Evolutionary conservation across 495 filamentous ascomycete genomes (phyloP), one percentile per base, ranked within the genome.

Genomic region (Penicillium lividum): DNA sequence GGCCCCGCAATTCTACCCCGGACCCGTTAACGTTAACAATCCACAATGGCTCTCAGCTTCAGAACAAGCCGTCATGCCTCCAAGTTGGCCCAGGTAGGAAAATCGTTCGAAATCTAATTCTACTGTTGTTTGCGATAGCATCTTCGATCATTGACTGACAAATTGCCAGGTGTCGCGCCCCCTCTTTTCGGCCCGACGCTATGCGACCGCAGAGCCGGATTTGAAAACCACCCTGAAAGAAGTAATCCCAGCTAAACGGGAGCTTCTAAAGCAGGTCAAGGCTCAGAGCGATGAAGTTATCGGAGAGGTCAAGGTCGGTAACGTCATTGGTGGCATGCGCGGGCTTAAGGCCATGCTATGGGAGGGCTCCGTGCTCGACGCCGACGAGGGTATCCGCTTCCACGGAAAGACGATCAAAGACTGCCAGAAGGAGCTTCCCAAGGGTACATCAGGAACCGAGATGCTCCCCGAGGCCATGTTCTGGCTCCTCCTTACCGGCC

Each of bases 391-490:
- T 34, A 98, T 98, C 69, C 90, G 94, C 50, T 98, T 98, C 83
- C 94, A 97, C 72, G 95, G 95, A 66, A 87, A 88, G 65, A 97
- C 92, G 49, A 98, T 98, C 81, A 95, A 94, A 78, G 94, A 98
- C 69, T 98, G 94, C 82, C 93, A 97, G 68, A 83, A 85, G 56
- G 86, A 95, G 69, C 84, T 98, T 7, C 94, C 94, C 65, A 97
- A 97, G 79, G 94, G 93, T 53, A 90, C 84, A 54, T 84, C 89
- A 3, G 94, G 94, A 57, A 94, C 91, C n/a, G 93, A 98, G 79
- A 98, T 98, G 95, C 87, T 98, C 3, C 94, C 94, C 38, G 94
- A 98, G 75, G 87, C 92, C 69, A 98, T 98, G 94, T 98, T 98
- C 83, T 98, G 94, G 94, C 88, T 98, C 28, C 87, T 98, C 15